Evolutionary conservation across 805 yeast species (phyloP), one percentile per base, ranked within the genome.

Genomic region (Wickerhamomyces ciferrii): DNA sequence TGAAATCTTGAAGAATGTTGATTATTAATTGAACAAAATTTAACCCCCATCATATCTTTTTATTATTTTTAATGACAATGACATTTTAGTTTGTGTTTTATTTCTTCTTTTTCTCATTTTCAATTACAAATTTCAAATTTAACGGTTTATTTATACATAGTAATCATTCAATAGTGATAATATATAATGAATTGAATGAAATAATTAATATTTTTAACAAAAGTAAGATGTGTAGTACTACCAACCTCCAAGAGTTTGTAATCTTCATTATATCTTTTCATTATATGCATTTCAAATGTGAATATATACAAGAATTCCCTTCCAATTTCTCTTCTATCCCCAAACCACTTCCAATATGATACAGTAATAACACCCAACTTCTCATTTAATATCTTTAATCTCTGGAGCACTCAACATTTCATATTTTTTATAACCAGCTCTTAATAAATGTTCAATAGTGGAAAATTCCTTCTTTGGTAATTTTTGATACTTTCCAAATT

Each of bases 361-460:
- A n/a, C n/a, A n/a, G n/a, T n/a, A n/a, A n/a, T n/a, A n/a, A n/a
- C n/a, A n/a, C n/a, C n/a, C 39, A 14, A 15, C 38, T 19, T 19
- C 15, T 55, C 44, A 57, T 40, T 47, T 52, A 31, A 88, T 83
- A 55, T 88, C 86, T 51, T 83, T 84, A 31, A 91, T 81, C 44
- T 76, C 81, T 1, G 87, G 81, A 51, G 80, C 76, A 53, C 84
- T 78, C 54, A 82, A 86, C 79, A 83, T 78, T 51, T 89, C 95
- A 43, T 76, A 71, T 56, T 85, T 72, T 58, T 83, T 80, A 50
- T 76, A 72, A 4, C 98, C 98, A 3, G 76, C 74, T 48, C 98
- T 71, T 37, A 91, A 64, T 35, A 92, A 70, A 65, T 91, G 90
- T 61, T 91, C 98, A 39, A 91, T 81, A 1, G 96, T 85, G 39